A percentile compares a stretch with the other conserved stretches of the same genome.
Evolutionary conservation across 2,329 filamentous ascomycete genomes (phyloP).

Genomic region (Hyphodiscus sp.): DNA sequence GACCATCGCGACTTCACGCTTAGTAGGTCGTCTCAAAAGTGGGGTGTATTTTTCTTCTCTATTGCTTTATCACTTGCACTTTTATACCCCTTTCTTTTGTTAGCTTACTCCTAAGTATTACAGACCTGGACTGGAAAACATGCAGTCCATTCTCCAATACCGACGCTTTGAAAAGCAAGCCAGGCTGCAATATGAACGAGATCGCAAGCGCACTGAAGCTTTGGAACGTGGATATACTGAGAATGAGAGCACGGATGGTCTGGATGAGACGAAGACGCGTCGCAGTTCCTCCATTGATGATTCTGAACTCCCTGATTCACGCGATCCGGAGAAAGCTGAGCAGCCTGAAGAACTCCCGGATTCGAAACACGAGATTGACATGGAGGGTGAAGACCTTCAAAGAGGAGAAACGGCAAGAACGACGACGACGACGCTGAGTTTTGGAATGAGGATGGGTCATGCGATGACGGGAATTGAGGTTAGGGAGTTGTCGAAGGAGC

Average conservation of each 20-base stretch:
- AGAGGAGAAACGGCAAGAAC: conserved; percentile 2
- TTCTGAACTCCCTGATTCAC: background rate
- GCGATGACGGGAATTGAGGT: conserved; percentile 20
- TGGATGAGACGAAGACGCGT: background rate
- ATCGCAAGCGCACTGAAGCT: conserved; percentile 15
- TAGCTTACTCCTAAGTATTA: background rate
- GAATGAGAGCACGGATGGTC: background rate
- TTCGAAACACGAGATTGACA: background rate
- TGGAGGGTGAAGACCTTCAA: background rate
- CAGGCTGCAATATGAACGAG: conserved; percentile 17
- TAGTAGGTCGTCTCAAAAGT: too few species aligned
- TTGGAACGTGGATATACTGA: conserved; percentile 18
- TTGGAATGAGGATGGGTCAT: conserved; percentile 17
- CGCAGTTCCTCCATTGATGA: background rate
- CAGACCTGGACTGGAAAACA: background rate
- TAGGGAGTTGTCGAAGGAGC: conserved; percentile 13
- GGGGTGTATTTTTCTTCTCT: too few species aligned
- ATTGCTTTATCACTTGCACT: background rate
- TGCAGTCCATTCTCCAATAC: conserved; percentile 20
- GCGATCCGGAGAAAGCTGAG: background rate
- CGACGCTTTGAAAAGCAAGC: conserved; percentile 15
- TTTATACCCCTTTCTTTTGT: background rate
- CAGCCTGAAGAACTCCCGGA: background rate
- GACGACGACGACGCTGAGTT: conserved; percentile 8
- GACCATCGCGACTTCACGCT: too few species aligned